phyloP scores from a whole-genome alignment of 306 rosid species.

The Argentina anserina region DNA sequence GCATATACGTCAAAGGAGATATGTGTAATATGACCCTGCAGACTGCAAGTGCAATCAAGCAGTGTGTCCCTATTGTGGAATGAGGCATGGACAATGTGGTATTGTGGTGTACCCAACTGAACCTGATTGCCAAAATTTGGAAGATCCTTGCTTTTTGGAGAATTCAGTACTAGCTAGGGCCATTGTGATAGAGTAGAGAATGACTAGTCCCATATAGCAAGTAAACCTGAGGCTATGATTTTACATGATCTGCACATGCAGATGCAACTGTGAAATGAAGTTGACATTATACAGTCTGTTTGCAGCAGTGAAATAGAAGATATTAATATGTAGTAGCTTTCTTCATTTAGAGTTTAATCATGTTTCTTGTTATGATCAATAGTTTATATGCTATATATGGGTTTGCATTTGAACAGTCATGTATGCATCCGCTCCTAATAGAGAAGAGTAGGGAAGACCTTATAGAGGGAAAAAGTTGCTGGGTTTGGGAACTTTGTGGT shows the following conservation, averaged over 20 bases:
- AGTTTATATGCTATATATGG: background rate
- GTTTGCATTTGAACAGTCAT: background rate
- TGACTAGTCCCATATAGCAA: conserved; percentile 49
- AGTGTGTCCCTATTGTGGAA: background rate
- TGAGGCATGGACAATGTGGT: conserved; percentile 1
- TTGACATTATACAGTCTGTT: background rate
- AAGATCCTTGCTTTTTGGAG: conserved; percentile 20
- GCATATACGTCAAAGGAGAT: background rate
- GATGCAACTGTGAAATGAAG: background rate
- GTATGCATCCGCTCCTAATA: background rate
- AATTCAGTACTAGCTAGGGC: conserved; percentile 10
- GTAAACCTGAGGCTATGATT: conserved; percentile 9
- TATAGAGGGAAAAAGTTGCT: background rate
- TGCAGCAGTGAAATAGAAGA: no score
- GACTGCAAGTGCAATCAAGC: background rate
- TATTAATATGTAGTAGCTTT: background rate
- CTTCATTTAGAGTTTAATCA: background rate
- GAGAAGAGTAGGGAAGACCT: background rate
- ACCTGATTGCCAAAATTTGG: conserved; percentile 17
- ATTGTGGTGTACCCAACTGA: conserved; percentile 9
- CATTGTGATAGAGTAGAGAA: conserved; percentile 35
- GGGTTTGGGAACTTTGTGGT: background rate
- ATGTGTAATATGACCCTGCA: background rate
- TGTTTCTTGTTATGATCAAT: background rate
- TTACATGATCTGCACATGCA: conserved; percentile 12